A percentile compares a stretch with the other conserved stretches of the same genome.
Conservation (phyloP, 495 filamentous ascomycete species). For the Neurospora sp. region DNA sequence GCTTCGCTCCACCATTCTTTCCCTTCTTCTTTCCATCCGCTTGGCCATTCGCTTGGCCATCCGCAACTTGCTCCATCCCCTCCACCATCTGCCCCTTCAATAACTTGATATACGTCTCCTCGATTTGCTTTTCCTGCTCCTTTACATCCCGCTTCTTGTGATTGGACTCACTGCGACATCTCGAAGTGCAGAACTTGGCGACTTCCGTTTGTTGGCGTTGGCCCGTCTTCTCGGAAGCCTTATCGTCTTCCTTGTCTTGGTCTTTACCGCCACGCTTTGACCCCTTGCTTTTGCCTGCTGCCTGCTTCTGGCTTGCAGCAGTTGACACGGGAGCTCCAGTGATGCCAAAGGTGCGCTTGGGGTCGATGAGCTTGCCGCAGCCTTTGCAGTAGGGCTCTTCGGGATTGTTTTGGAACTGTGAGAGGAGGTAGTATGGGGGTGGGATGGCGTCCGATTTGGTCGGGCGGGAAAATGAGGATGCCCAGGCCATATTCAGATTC, state of each 20-base stretch:
- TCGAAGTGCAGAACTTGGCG: neutral
- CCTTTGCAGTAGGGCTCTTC: conserved; percentile 30
- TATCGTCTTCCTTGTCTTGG: neutral
- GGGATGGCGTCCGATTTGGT: conserved; percentile 26
- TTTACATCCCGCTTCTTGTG: neutral
- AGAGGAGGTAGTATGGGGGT: conserved; percentile 28
- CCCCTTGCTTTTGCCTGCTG: neutral
- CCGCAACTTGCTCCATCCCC: neutral
- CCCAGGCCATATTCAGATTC: conserved; percentile 22
- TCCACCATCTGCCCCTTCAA: neutral
- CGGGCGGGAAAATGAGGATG: conserved; percentile 31
- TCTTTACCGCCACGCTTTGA: neutral
- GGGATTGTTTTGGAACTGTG: conserved; percentile 19
- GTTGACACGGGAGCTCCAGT: neutral
- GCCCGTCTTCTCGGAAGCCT: neutral
- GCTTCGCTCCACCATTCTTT: conserved; percentile 6
- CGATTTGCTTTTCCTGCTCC: neutral
- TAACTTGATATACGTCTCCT: neutral
- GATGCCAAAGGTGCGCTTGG: neutral
- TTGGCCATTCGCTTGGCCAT: neutral
- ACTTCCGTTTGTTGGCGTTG: conserved; percentile 1
- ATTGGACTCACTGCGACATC: neutral
- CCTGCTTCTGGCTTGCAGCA: neutral
- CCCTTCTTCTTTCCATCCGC: conserved; percentile 1
- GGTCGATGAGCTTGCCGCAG: conserved; percentile 31